Base-by-base conservation (phyloP, 495 filamentous ascomycete species). In the Filosporella fistucella region DNA sequence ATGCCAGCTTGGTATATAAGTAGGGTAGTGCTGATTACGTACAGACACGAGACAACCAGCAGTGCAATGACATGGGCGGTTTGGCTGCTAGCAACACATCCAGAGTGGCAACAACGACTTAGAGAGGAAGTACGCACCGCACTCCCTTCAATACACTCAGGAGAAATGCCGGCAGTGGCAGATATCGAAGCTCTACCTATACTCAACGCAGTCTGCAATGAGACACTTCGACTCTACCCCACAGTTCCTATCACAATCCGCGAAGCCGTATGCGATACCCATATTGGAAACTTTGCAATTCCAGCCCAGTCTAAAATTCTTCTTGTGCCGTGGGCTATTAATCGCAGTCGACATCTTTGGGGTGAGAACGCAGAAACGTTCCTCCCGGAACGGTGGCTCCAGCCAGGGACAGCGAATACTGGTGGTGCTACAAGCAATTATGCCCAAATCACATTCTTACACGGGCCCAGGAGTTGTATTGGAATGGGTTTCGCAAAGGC, bases 311-410 rank as follows among this genome's bases (percentile, higher is more conserved):
- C 43, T 3, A 16, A 22, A 9, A 23, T 40, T 16, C 14, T 38
- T 5, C 22, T 36, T 21, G 34, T 36, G 6, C 45, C 43, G 3
- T 33, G 30, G 21, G 43, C 43, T 14, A 41, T 41, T 12, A 20
- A 39, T n/a, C 35, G 34, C 14, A 40, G n/a, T 11, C 35, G 23
- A 7, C 4, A 24, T 7, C 14, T 49, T 0, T 49, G 38, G 36
- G 46, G 46, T 20, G 35, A 40, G 13, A 57, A 65, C 43, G 67
- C 58, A 3, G 49, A 56, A 3, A 48, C 58, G 5, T 70, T 64
- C 24, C 46, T 54, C 21, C 67, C 67, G 2, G 65, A 67, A 47
- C 47, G 67, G 25, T 70, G 67, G 67, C 4, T 36, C 4, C 17
- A 17, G 16, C 17, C 10, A 0, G 40, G 40, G 3, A 36, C 7